phyloP scores from a whole-genome alignment of 1,284 basidiomycete genomes.

The Mycosarcoma mackinlayi region DNA sequence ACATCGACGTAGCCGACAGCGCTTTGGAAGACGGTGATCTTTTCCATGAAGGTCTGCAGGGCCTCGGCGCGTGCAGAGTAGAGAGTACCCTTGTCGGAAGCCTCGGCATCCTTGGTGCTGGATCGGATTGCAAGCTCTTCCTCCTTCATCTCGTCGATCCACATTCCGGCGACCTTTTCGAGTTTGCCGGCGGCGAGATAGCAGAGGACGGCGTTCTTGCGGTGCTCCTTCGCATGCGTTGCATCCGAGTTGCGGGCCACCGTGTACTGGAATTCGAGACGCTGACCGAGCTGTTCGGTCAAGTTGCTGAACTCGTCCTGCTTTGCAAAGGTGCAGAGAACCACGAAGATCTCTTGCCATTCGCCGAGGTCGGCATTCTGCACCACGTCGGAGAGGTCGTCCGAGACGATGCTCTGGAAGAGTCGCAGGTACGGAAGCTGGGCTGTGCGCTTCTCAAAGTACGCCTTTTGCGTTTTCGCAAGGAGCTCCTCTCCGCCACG shows the following conservation, averaged over 20 bases:
- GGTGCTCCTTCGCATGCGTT: slow-evolving; percentile 73
- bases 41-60: slow-evolving; percentile 94
- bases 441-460: slow-evolving; percentile 85
- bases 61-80: slow-evolving; percentile 90
- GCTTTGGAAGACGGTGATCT: slow-evolving; percentile 91
- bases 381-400: slow-evolving; percentile 90
- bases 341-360: slow-evolving; percentile 97
- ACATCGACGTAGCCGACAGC: slow-evolving; percentile 88
- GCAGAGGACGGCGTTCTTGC: slow-evolving; percentile 91
- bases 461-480: slow-evolving; percentile 88
- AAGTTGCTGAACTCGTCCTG: slow-evolving; percentile 85
- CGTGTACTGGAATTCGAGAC: slow-evolving; percentile 84
- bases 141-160: slow-evolving; percentile 89
- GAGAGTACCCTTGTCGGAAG: slow-evolving; percentile 41
- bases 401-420: slow-evolving; percentile 92
- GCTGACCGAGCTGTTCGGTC: slow-evolving; percentile 89
- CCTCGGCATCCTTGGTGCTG: slow-evolving; percentile 22
- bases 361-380: slow-evolving; percentile 94
- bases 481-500: slow-evolving; percentile 91
- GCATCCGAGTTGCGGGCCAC: slow-evolving; percentile 63
- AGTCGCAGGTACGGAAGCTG: slow-evolving; percentile 88
- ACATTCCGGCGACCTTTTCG: slow-evolving; percentile 89
- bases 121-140: slow-evolving; percentile 75
- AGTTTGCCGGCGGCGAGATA: slow-evolving; percentile 86
- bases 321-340: slow-evolving; percentile 92